Percentiles rank a stretch among this genome's conserved stretches.
These are phyloP conservation scores for Vitis amurensis DNA, from an alignment of 164 flowering plant species.

Conservation along the genomic window DNA sequence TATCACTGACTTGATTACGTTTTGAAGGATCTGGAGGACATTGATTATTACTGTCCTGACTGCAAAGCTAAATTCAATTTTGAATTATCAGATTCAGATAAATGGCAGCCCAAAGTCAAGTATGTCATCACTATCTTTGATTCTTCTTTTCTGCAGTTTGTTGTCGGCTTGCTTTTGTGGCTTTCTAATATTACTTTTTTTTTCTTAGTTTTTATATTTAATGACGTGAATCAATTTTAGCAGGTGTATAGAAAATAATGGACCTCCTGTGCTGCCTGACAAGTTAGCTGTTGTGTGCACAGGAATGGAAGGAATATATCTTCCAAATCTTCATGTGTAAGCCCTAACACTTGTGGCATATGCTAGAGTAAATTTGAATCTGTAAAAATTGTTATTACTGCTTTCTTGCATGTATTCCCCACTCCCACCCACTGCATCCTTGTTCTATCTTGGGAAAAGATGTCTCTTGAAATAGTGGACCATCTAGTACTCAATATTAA, in stretches of 20 bases:
- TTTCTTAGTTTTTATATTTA: background rate
- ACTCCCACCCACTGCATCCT: background rate
- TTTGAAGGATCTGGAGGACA: slow-evolving; percentile 46
- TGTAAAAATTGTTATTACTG: background rate
- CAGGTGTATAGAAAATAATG: slow-evolving; percentile 40
- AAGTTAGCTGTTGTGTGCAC: slow-evolving; percentile 70
- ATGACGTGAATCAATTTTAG: slow-evolving; percentile 9
- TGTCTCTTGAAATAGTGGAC: no score
- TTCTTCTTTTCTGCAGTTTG: background rate
- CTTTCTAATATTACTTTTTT: background rate
- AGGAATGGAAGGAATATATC: slow-evolving; percentile 82
- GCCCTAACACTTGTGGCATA: slow-evolving; percentile 13
- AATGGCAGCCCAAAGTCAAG: slow-evolving; percentile 37
- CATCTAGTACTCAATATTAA: no score
- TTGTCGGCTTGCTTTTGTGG: background rate
- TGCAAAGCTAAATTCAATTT: slow-evolving; percentile 39
- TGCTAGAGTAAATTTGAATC: background rate
- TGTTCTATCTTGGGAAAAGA: no score
- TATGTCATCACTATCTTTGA: slow-evolving; percentile 16
- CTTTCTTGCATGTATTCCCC: background rate
- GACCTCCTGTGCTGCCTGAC: slow-evolving; percentile 33
- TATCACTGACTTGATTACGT: slow-evolving; percentile 18
- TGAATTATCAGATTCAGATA: slow-evolving; percentile 21
- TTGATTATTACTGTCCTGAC: slow-evolving; percentile 62
- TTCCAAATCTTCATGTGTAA: slow-evolving; percentile 81